Base-by-base conservation (phyloP, 257 asterid genomes). In the Solanum chilense region DNA sequence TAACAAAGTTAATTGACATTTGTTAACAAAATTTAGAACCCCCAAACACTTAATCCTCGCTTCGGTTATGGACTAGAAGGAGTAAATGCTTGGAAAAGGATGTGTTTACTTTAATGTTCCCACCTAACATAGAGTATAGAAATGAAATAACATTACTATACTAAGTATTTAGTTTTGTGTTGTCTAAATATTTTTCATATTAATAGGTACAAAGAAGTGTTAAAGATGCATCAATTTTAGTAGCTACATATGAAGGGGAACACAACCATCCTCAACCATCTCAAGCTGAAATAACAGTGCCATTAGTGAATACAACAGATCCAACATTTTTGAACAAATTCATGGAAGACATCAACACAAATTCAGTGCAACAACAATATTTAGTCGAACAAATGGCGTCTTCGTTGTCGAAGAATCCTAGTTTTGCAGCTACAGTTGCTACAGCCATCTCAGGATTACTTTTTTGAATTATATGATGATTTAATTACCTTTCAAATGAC, bases 121-220 rank as follows among this genome's bases (percentile, higher is more conserved):
- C 81, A 20, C 27, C 18, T 25, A 64, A 13, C 37, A 9, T 37
- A 13, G 18, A 27, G 12, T 29, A 29, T 2, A 68, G 11, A 29
- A 70, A 10, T 73, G 9, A 73, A 2, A 35, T 73, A 9, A 20
- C 12, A 68, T 29, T 6, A 6, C 20, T 13, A 66, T 66, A 27
- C 18, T 68, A 27, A 41, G 44, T 56, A 56, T 56, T 2, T 56
- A 18, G 7, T 11, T 74, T 18, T 71, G 27, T 71, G 12, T 39
- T 39, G 9, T 21, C 12, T 39, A 37, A 74, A 39, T 74, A 2
- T 6, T 4, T 33, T 33, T 33, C 0, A 39, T 74, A 27, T 23
- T 58, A 92, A 6, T 60, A 95, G 98, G 98, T 95, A 41, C 98
- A 95, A 90, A 93, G 93, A 89, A 95, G 98, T 89, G 90, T 90